Evolutionary conservation across 78 protist species (phyloP).

Genomic region (Neovahlkampfia damariscottae): DNA sequence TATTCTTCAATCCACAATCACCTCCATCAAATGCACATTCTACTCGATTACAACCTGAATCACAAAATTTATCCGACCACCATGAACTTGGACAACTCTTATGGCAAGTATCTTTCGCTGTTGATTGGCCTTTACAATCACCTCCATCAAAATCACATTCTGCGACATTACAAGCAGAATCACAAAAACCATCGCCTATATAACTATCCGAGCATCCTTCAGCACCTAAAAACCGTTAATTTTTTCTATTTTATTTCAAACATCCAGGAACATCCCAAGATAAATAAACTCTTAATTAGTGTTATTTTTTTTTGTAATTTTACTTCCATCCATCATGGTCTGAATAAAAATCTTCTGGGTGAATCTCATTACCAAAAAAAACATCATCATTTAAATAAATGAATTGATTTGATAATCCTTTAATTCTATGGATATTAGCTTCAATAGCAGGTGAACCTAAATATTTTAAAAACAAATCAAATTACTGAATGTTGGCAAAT

Average conservation of each 20-base stretch:
- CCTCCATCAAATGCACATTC: slow-evolving; percentile 71
- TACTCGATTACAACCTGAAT: slow-evolving; percentile 54
- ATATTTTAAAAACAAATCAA: background rate
- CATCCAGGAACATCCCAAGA: slow-evolving; percentile 89
- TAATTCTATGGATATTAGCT: slow-evolving; percentile 79
- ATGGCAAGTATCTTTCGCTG: slow-evolving; percentile 31
- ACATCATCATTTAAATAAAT: slow-evolving; percentile 92
- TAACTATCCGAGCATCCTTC: slow-evolving; percentile 76
- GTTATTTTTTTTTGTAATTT: slow-evolving; percentile 34
- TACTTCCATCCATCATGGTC: slow-evolving; percentile 40
- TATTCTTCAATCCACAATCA: slow-evolving; percentile 60
- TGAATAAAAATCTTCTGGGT: slow-evolving; percentile 79
- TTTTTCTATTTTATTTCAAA: too few species aligned
- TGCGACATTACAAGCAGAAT: slow-evolving; percentile 68
- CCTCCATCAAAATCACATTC: slow-evolving; percentile 74
- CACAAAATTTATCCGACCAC: slow-evolving; percentile 89
- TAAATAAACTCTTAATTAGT: slow-evolving; percentile 41
- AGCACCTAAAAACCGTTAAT: too few species aligned
- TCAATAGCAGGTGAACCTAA: slow-evolving; percentile 86
- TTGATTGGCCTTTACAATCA: slow-evolving; percentile 41
- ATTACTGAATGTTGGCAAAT: slow-evolving; percentile 88
- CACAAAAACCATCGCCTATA: slow-evolving; percentile 88
- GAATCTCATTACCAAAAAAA: slow-evolving; percentile 67
- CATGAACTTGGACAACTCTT: slow-evolving; percentile 79
- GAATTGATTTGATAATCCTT: slow-evolving; percentile 78